These are phyloP conservation scores for Parachaetomium inaequale DNA, from an alignment of 495 filamentous ascomycete genomes.

Conservation along the genomic window DNA sequence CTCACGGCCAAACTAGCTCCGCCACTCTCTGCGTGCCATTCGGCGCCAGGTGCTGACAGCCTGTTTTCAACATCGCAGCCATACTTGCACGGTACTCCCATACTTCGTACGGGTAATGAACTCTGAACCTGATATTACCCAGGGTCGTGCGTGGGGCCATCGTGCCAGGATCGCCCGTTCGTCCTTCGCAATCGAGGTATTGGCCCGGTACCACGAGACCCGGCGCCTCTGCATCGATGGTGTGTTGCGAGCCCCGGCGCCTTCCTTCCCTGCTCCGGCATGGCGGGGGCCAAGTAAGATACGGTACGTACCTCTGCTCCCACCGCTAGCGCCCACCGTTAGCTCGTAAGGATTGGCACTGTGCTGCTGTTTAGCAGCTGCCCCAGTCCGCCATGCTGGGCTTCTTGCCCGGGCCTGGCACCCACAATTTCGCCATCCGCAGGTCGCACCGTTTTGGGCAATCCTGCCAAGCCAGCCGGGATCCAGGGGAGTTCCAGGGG, in stretches of 20 bases:
- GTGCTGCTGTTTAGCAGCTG: background rate
- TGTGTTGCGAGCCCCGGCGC: slow-evolving; percentile 21
- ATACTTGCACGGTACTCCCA: background rate
- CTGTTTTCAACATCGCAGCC: background rate
- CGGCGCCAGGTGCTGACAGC: background rate
- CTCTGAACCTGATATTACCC: slow-evolving; percentile 19
- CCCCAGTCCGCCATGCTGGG: slow-evolving; percentile 5
- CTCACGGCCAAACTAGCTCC: slow-evolving; percentile 23
- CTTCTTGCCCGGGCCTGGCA: background rate
- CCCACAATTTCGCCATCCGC: slow-evolving; percentile 23
- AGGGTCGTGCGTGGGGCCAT: slow-evolving; percentile 6
- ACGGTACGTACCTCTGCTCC: background rate
- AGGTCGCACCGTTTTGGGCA: slow-evolving; percentile 18
- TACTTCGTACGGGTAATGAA: background rate
- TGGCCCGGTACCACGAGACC: slow-evolving; percentile 25
- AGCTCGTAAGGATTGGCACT: background rate
- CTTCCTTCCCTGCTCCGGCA: slow-evolving; percentile 14
- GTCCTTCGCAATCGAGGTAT: slow-evolving; percentile 28
- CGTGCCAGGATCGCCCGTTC: slow-evolving; percentile 20
- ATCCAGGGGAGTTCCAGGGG: slow-evolving; percentile 1
- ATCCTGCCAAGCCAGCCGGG: slow-evolving; percentile 14
- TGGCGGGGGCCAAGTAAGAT: background rate
- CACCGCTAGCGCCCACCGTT: background rate
- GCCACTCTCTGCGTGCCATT: background rate
- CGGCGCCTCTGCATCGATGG: slow-evolving; percentile 14